Evolutionary conservation across 768 basidiomycete genomes (phyloP).

Genomic region (Rhizopogon vulgaris): DNA sequence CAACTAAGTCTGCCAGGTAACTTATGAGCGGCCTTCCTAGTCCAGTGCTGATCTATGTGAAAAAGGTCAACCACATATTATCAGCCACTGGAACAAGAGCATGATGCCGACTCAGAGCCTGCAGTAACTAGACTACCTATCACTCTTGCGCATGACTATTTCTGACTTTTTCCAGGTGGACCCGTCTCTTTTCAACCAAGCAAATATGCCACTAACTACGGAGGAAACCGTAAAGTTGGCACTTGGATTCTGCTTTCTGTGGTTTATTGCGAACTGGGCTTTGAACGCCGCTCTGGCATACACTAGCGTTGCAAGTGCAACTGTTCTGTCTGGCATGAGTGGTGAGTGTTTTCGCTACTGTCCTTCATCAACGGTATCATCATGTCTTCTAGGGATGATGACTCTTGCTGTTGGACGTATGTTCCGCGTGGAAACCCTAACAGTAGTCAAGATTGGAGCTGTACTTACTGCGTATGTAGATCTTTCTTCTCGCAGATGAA

Average conservation of each 20-base stretch:
- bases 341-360: conserved; percentile 41
- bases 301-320: conserved; percentile 93
- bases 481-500: neutral
- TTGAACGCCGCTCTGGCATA: conserved; percentile 78
- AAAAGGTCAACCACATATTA: conserved; percentile 13
- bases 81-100: conserved; percentile 16
- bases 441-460: conserved; percentile 64
- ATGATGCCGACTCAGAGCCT: conserved; percentile 7
- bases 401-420: conserved; percentile 80
- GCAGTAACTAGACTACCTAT: conserved; percentile 8
- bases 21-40: conserved; percentile 5
- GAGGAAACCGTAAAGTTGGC: conserved; percentile 77
- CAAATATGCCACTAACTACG: conserved; percentile 42
- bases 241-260: conserved; percentile 75
- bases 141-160: neutral
- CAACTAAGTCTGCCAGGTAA: conserved; percentile 1
- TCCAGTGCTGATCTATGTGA: neutral
- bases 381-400: conserved; percentile 68
- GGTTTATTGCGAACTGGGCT: conserved; percentile 94
- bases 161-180: neutral
- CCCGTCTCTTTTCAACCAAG: conserved; percentile 7
- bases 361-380: neutral
- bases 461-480: conserved; percentile 69
- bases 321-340: conserved; percentile 83
- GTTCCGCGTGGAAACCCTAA: conserved; percentile 75